Evolutionary conservation across 176 grass and related monocot species (phyloP).

Genomic region (Cenchrus fungigraminus): DNA sequence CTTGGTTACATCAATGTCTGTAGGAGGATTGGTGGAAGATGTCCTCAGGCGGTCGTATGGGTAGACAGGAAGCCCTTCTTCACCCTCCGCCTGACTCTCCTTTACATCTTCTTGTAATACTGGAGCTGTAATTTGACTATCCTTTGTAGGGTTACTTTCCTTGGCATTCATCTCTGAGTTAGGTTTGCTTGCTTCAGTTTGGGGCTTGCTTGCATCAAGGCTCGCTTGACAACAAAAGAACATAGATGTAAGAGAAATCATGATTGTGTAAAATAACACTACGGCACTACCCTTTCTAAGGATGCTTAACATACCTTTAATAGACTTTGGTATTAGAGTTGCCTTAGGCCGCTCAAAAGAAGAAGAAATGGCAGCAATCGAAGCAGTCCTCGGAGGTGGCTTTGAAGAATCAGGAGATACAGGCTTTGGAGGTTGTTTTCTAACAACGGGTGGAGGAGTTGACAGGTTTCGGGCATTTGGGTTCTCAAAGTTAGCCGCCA

Average conservation of each 20-base stretch:
- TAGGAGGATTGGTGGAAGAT: slow-evolving; percentile 61
- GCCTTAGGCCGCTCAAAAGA: slow-evolving; percentile 86
- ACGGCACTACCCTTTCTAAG: slow-evolving; percentile 23
- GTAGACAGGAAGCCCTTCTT: slow-evolving; percentile 67
- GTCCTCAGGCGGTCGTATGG: slow-evolving; percentile 86
- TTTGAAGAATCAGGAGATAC: slow-evolving; percentile 66
- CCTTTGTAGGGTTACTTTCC: slow-evolving; percentile 55
- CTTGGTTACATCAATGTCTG: slow-evolving; percentile 78
- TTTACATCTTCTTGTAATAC: slow-evolving; percentile 80
- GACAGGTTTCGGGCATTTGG: slow-evolving; percentile 88
- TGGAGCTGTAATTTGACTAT: slow-evolving; percentile 51
- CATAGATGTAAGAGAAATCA: slow-evolving; percentile 41
- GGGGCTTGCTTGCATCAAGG: slow-evolving; percentile 55
- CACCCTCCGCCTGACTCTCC: slow-evolving; percentile 69
- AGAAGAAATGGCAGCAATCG: slow-evolving; percentile 71
- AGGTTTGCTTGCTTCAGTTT: slow-evolving; percentile 65
- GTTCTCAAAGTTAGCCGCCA: slow-evolving; percentile 97
- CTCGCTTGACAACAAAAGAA: slow-evolving; percentile 69
- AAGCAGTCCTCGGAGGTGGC: slow-evolving; percentile 54
- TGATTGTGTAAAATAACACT: slow-evolving; percentile 1
- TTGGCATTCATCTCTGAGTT: slow-evolving; percentile 71
- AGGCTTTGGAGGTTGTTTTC: slow-evolving; percentile 68
- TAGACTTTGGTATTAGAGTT: slow-evolving; percentile 89
- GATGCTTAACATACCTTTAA: slow-evolving; percentile 75
- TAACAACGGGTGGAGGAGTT: slow-evolving; percentile 80